Evolutionary conservation across 2,329 filamentous ascomycete genomes (phyloP), one percentile per base, ranked within the genome.

Genomic region (Phoma sp.): DNA sequence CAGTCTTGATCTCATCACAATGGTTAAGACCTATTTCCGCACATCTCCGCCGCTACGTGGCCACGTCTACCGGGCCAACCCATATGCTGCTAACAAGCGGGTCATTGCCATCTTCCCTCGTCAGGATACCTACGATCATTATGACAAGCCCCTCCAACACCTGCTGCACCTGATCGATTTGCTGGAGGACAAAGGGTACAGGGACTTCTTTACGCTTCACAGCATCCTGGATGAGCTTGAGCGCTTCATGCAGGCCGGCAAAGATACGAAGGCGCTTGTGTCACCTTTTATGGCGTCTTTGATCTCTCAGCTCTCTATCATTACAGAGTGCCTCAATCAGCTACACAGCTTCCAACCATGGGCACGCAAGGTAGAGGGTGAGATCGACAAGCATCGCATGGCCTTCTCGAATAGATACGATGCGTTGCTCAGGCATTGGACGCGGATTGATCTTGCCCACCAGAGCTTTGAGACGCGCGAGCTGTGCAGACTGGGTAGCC

Each of bases 341-440:
- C 57, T 84, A 1, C 65, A 79, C 1, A 50, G 76, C 0, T 83
- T 78, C 56, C 77, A 80, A 37, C 81, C 81, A 0, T 83, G 81
- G 80, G 78, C 80, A 1, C 66, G 64, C 27, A 68, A 58, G 0
- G 81, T 80, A 37, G 74, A 79, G 6, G 31, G 22, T 19, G 12
- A 22, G 1, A 24, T 44, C 1, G 9, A 44, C 9, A 6, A 22
- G 21, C 27, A 15, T 17, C 15, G 31, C 1, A 2, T 2, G 1
- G 25, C 25, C 25, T 27, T 27, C 25, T 27, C 25, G 25, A 6
- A 9, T 8, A 27, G 25, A 2, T 27, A 27, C 25, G 2, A 27
- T 27, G 25, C 25, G 6, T 27, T 27, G 25, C 5, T 27, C 25
- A 27, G 9, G 1, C 9, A 6, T 27, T 27, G 25, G 25, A 7